Evolutionary conservation across 139 green algal genomes (phyloP), one percentile per base, ranked within the genome.

Genomic region (Nannochloris sp.): DNA sequence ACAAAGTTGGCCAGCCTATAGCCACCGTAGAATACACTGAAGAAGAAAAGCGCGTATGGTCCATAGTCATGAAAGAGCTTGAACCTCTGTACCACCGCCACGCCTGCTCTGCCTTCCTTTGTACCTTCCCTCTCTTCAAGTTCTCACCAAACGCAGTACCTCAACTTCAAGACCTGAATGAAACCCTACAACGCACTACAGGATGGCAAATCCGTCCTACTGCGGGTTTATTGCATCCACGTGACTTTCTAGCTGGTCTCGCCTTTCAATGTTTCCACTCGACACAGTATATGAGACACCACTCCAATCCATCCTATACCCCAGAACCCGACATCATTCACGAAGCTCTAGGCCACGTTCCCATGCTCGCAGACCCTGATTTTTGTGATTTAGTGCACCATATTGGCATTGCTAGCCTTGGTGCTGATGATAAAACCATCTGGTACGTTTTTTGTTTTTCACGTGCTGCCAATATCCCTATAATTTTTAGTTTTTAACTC

Each of bases 181-280:
- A 73, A 4, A 67, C 84, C 32, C 72, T 96, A 31, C 57, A 72
- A 45, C 10, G 7, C 12, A 25, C 38, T 12, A 95, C 81, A 3
- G 87, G 86, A 1, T 95, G 82, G 83, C 65, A 71, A 37, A 85
- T 89, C 6, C 74, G 90, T 2, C 90, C 90, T 1, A 86, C 94
- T 24, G 90, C 90, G 5, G 91, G 91, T 2, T 72, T 97, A 44
- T 86, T 97, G 68, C 89, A 95, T 74, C 91, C 90, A 4, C 71
- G 91, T 1, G 87, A 97, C 75, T 97, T 97, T 77, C 76, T 97
- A 31, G 89, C 87, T 39, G 91, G 89, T 34, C 71, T 97, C n/a
- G 91, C 91, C 1, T 97, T 97, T 80, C 85, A 84, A 23, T 87
- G 73, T 39, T 92, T 92, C 64, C 87, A 92, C 76, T 79, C 58